Evolutionary conservation across 2,329 filamentous ascomycete genomes (phyloP), one percentile per base, ranked within the genome.

Genomic region (Penicillium verrucosum): DNA sequence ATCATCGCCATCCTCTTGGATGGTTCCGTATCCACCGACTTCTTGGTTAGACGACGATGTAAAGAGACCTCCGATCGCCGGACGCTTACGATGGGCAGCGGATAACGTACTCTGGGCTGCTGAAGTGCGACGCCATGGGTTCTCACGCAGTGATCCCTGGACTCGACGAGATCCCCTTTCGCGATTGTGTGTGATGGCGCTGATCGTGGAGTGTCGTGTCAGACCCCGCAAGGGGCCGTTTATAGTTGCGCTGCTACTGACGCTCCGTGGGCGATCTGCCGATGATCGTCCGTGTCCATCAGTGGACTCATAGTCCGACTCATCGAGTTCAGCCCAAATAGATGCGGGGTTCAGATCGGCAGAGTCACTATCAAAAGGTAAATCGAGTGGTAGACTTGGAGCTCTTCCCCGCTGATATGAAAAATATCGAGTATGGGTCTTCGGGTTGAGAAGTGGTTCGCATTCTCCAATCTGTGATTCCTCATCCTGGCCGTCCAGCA

Each of bases 261-360:
- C 62, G 45, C 62, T 70, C 47, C 69, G 63, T 30, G 63, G 64
- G 11, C 63, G 62, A 43, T 57, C 62, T 54, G 37, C 49, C 18
- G 42, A 58, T 46, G 40, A 60, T 21, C 56, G 65, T 27, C 46
- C 43, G 14, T 57, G 57, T 1, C 57, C 30, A 25, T 57, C 54
- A 4, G 53, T 46, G 27, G 61, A 57, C 23, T 71, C 72, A 55
- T 70, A 67, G 23, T 85, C 82, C 40, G 88, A 85, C 65, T 96
- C 92, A 68, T 94, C 88, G 14, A 96, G 80, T 70, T 95, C 91
- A 54, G 86, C 89, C 92, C 91, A 96, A 32, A 96, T 94, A 65
- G 94, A 89, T 36, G 85, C 86, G 1, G 85, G 84, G 69, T 94
- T 89, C 55, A 80, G 83, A 84, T 51, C 85, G 70, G 72, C 70